Evolutionary conservation across 1,284 basidiomycete genomes (phyloP).

Genomic region (Rhodofomes roseus): DNA sequence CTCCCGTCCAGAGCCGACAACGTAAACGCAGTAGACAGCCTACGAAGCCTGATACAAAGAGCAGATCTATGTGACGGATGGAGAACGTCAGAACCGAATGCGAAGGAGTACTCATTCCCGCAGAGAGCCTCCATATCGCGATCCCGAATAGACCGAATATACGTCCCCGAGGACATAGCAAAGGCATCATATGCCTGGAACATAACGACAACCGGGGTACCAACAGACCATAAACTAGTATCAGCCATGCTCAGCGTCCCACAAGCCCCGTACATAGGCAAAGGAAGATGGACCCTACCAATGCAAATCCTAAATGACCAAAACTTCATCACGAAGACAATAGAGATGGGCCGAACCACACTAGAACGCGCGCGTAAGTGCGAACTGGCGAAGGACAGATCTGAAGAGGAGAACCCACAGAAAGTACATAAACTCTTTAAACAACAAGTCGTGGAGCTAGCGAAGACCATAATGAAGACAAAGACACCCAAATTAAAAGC

Average conservation of each 20-base stretch:
- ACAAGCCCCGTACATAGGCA: background rate
- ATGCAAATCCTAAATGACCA: background rate
- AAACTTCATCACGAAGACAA: background rate
- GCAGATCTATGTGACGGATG: background rate
- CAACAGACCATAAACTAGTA: background rate
- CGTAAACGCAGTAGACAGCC: background rate
- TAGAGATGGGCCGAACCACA: background rate
- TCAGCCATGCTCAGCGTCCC: background rate
- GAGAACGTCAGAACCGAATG: background rate
- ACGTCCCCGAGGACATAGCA: background rate
- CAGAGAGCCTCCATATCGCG: background rate
- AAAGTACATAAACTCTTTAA: background rate
- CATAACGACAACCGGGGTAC: background rate
- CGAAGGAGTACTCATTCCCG: background rate
- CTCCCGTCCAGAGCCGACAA: background rate
- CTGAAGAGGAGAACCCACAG: background rate
- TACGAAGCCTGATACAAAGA: background rate
- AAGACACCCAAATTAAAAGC: background rate
- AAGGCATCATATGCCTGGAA: background rate
- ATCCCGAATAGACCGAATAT: background rate
- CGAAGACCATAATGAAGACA: background rate
- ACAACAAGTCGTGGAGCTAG: background rate
- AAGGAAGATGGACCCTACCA: background rate
- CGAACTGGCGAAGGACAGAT: too few relatives aligned
- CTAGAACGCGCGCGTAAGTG: too few relatives aligned